These are phyloP conservation scores for Pythium guiyangense DNA, from an alignment of 352 stramenopile species.

Conservation along the genomic window DNA sequence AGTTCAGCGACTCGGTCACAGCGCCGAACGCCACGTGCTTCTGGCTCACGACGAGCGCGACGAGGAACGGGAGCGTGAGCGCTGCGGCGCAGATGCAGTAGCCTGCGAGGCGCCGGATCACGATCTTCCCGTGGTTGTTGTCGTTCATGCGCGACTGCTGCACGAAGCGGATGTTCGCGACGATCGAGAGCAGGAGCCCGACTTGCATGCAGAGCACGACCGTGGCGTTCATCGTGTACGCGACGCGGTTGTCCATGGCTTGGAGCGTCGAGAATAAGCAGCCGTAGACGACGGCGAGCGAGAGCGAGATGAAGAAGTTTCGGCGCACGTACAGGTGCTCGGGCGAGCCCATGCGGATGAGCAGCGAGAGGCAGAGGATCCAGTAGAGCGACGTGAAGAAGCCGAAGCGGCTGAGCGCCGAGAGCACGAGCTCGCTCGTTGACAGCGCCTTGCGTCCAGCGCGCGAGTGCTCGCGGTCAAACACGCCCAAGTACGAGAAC, in stretches of 20 bases:
- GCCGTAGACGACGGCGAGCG: constrained; percentile 47
- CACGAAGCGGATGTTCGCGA: constrained; percentile 47
- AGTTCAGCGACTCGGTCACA: constrained; percentile 51
- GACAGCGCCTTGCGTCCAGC: constrained; percentile 10
- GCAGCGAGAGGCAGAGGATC: constrained; percentile 63
- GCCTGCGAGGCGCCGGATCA: constrained; percentile 46
- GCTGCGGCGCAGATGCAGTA: constrained; percentile 47
- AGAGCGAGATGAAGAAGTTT: constrained; percentile 43
- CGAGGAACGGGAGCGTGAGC: constrained; percentile 49
- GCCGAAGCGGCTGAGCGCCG: constrained; percentile 43
- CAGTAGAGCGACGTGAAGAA: constrained; percentile 81
- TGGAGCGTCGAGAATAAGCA: constrained; percentile 40
- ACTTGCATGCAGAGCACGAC: constrained; percentile 44
- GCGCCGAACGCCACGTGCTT: constrained; percentile 26
- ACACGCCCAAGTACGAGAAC: constrained; percentile 44
- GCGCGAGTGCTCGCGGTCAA: constrained; percentile 10
- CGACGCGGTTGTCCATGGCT: constrained; percentile 16
- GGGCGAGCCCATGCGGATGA: constrained; percentile 55
- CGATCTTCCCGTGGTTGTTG: constrained; percentile 47
- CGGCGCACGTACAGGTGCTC: constrained; percentile 45
- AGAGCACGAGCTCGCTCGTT: constrained; percentile 22
- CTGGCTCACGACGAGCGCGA: constrained; percentile 30
- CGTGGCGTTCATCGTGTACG: constrained; percentile 39
- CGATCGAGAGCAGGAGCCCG: constrained; percentile 34
- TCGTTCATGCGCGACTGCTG: constrained; percentile 42